phyloP scores from a whole-genome alignment of 2,329 filamentous ascomycete genomes.

The Scedosporium minutisporum region DNA sequence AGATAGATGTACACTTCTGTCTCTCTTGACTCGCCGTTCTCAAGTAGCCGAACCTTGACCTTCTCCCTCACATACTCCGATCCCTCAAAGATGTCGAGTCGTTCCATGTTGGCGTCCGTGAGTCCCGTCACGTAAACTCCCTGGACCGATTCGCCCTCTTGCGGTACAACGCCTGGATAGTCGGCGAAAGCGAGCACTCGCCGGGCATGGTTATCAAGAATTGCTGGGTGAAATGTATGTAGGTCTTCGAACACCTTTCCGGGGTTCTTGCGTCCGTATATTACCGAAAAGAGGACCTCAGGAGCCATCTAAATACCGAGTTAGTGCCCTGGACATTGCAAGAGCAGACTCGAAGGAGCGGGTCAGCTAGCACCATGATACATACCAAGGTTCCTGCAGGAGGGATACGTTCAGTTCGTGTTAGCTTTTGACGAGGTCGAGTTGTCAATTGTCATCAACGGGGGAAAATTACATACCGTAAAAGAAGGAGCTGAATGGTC shows the following conservation, averaged over 20 bases:
- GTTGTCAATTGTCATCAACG: neutral
- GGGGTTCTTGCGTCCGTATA: constrained; percentile 49
- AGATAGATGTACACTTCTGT: constrained; percentile 59
- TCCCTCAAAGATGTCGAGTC: constrained; percentile 78
- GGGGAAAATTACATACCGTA: constrained; percentile 34
- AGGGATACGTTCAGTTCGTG: neutral
- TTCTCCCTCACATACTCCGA: constrained; percentile 54
- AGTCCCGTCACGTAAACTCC: constrained; percentile 72
- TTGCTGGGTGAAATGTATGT: constrained; percentile 58
- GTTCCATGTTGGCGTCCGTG: constrained; percentile 63
- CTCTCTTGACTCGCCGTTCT: constrained; percentile 35
- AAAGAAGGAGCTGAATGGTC: constrained; percentile 42
- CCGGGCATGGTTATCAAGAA: constrained; percentile 66
- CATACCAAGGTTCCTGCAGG: constrained; percentile 25
- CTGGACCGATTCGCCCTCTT: constrained; percentile 49
- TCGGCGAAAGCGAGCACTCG: constrained; percentile 59
- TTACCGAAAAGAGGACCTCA: constrained; percentile 76
- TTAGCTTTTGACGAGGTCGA: neutral
- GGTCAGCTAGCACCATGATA: neutral
- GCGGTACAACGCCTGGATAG: constrained; percentile 68
- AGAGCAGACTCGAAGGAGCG: too few relatives aligned
- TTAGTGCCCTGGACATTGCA: constrained; percentile 13
- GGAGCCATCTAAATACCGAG: constrained; percentile 56
- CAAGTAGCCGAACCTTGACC: constrained; percentile 42
- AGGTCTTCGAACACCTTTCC: constrained; percentile 42